Base-by-base conservation (phyloP, 495 filamentous ascomycete species). In the Tetracladium marchalianum region DNA sequence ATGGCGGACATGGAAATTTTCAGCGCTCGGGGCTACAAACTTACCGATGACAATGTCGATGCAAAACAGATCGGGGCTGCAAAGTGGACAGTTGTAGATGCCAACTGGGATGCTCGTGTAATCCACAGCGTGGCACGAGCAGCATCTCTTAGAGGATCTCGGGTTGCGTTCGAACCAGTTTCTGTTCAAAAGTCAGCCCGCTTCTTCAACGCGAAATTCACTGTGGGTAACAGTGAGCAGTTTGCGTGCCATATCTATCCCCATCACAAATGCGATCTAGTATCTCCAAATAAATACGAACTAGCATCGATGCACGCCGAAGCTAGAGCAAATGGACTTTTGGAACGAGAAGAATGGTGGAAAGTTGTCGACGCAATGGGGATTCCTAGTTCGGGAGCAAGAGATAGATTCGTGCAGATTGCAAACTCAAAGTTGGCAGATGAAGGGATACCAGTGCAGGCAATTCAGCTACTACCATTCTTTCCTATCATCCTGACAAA, bases 1-100 rank as follows among this genome's bases (percentile, higher is more conserved):
- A 93, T 95, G 84, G 87, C 92, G 13, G 92, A 98, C 59, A 95
- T 97, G 87, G 69, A 67, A 41, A 92, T 98, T 57, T 71, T 95
- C 49, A 79, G 87, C 42, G 62, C 51, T 5, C 62, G 69, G 35
- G 62, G 60, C 22, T 10, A 4, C 11, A 41, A 39, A 2, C 2
- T 35, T 7, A 7, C 22, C 22, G 22, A 27, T 27, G 22, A 27
- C 7, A 3, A 27, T 7, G 22, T 27, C 22, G 22, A 27, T 27
- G 22, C 3, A 7, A 64, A 71, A 9, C 22, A 27, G 22, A 27
- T 27, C 3, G 7, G 22, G 7, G 72, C 71, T 43, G 83, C 87
- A 2, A 77, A 77, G 50, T 87, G 81, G 80, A 66, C 89, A 39
- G 77, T 90, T 16, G 67, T 92, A 9, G 89, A 95, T 57, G 86